phyloP scores from a whole-genome alignment of 805 yeast genomes.

The Saccharomycopsis sp. region DNA sequence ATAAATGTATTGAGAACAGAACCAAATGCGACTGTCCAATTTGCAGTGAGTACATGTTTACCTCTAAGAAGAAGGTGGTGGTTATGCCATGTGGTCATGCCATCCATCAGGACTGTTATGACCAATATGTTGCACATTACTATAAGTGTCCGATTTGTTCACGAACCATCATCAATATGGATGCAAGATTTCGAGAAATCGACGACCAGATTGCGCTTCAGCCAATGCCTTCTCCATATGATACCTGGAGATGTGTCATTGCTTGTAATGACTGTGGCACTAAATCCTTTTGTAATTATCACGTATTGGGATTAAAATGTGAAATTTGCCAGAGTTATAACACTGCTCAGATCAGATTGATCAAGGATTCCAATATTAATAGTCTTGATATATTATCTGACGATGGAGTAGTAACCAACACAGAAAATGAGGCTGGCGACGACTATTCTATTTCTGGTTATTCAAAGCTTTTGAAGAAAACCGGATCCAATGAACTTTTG shows the following conservation, averaged over 20 bases:
- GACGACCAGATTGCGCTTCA: slow-evolving; percentile 77
- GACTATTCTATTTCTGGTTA: slow-evolving; percentile 7
- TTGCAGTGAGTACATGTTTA: slow-evolving; percentile 86
- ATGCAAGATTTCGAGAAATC: slow-evolving; percentile 76
- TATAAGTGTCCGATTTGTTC: slow-evolving; percentile 92
- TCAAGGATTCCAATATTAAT: slow-evolving; percentile 36
- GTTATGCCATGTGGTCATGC: slow-evolving; percentile 95
- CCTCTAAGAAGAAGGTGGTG: slow-evolving; percentile 73
- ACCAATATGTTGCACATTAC: slow-evolving; percentile 71
- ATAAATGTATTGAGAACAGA: slow-evolving; percentile 78
- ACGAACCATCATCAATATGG: slow-evolving; percentile 79
- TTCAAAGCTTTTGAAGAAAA: background rate
- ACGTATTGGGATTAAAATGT: slow-evolving; percentile 82
- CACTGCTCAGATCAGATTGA: slow-evolving; percentile 63
- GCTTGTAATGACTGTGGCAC: slow-evolving; percentile 87
- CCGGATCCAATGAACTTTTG: slow-evolving; percentile 6
- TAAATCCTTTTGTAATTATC: slow-evolving; percentile 67
- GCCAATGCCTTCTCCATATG: slow-evolving; percentile 75
- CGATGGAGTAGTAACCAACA: slow-evolving; percentile 24
- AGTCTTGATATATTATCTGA: slow-evolving; percentile 18
- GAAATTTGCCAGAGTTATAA: slow-evolving; percentile 83
- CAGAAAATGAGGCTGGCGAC: slow-evolving; percentile 8
- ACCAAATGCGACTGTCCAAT: slow-evolving; percentile 91
- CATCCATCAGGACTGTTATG: slow-evolving; percentile 79
- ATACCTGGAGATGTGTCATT: slow-evolving; percentile 66